Percentiles rank a stretch among this genome's conserved stretches.
Conservation (phyloP, 2,329 filamentous ascomycete genomes). For the Scedosporium aurantiacum region DNA sequence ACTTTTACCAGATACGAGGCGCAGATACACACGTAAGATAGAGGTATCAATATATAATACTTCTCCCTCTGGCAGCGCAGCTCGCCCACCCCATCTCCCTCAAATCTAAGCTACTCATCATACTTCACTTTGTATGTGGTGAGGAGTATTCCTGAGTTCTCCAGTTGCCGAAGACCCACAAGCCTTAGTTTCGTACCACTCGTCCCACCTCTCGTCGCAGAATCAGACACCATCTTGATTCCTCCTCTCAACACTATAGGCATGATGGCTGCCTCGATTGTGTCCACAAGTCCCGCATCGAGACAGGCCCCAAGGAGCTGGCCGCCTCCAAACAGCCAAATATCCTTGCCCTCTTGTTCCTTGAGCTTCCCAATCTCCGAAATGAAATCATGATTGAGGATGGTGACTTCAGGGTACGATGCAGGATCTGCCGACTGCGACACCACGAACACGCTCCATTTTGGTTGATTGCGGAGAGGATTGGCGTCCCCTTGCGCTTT, state of each 20-base stretch:
- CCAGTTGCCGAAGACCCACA: background rate
- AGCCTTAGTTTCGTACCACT: background rate
- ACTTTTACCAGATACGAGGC: too few species aligned
- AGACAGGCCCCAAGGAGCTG: conserved; percentile 18
- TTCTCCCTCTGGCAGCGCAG: background rate
- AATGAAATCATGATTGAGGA: conserved; percentile 13
- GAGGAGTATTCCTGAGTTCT: background rate
- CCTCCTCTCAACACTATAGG: conserved; percentile 14
- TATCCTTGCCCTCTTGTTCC: conserved; percentile 13
- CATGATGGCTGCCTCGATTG: conserved; percentile 19
- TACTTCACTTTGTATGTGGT: background rate
- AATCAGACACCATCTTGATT: background rate
- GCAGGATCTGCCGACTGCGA: conserved; percentile 9
- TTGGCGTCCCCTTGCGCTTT: conserved; percentile 11
- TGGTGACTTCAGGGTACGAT: conserved; percentile 15
- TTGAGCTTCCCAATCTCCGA: conserved; percentile 14
- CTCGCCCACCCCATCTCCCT: background rate
- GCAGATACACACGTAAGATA: too few species aligned
- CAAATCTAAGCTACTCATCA: background rate
- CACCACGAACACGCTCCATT: conserved; percentile 18
- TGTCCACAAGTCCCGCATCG: conserved; percentile 18
- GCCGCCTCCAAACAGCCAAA: conserved; percentile 26
- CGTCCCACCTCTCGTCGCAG: background rate
- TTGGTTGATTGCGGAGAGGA: conserved; percentile 12
- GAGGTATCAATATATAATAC: background rate